Base-by-base conservation (phyloP, 2,329 filamentous ascomycete species). In the Ophiostoma sp. region DNA sequence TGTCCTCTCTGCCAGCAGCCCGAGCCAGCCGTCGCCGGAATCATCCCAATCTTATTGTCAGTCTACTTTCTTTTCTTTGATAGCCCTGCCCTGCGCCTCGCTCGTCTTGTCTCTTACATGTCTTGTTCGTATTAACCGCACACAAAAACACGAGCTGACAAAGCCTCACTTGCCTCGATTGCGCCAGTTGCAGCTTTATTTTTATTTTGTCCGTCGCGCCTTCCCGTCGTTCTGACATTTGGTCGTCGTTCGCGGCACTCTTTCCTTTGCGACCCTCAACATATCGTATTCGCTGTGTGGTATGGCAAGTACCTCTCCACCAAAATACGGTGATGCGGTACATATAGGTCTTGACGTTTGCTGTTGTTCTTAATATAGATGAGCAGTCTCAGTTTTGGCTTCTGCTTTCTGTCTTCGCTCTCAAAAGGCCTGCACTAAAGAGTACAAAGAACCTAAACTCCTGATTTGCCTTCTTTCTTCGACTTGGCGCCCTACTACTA, bases 351-450 rank as follows among this genome's bases (percentile, higher is more conserved):
- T 17, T 33, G 17, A n/a, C n/a, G 20, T 62, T 60, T 27, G 5
- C 27, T 20, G 7, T 15, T 31, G 23, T 31, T 62, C 57, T 62
- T 62, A 62, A 62, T 62, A 62, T 62, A 62, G 57, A 62, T 62
- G 57, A 27, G 57, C 57, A 33, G 57, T 62, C 33, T 60, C 57
- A 27, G 57, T 62, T 62, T 62, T 62, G 57, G 23, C 57, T 62
- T 62, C 17, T 17, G 52, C 11, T 27, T 13, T 57, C 48, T 7
- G 3, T 23, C 48, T n/a, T 13, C 8, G 52, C n/a, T 20, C 48
- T 48, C 52, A 27, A 27, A 23, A 54, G 41, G 41, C 52, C 52
- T 54, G 52, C 23, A 54, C 10, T 4, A 27, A 27, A 15, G 10
- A 11, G 52, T 57, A 57, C 52, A 31, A 31, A 31, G 27, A 31